Conservation (phyloP, 768 basidiomycete species). For the Psilocybe sp. region DNA sequence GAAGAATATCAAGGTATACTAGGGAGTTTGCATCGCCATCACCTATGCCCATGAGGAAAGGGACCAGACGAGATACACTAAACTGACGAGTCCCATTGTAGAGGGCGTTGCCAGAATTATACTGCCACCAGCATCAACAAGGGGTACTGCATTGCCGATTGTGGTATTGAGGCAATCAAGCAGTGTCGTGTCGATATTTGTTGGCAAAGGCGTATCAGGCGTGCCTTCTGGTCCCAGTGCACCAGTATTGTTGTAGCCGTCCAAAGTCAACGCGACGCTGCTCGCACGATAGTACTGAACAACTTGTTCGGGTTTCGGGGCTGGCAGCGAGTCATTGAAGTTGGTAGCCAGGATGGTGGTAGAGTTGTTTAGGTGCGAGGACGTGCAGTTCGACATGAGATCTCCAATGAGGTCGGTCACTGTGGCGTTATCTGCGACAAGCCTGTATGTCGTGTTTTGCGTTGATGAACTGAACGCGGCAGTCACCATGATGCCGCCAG, state of each 20-base stretch:
- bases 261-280: constrained; percentile 56
- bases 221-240: constrained; percentile 35
- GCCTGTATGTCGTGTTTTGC: constrained; percentile 38
- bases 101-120: constrained; percentile 17
- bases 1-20: not conserved
- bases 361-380: constrained; percentile 19
- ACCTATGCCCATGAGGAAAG: constrained; percentile 15
- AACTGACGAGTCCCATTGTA: constrained; percentile 15
- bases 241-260: constrained; percentile 67
- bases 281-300: constrained; percentile 72
- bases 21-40: not conserved
- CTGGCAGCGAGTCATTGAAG: constrained; percentile 28
- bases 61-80: constrained; percentile 20
- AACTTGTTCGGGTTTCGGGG: constrained; percentile 49
- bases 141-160: constrained; percentile 55
- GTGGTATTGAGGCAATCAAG: constrained; percentile 61
- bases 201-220: constrained; percentile 49
- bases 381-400: constrained; percentile 39
- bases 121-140: constrained; percentile 36
- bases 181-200: constrained; percentile 43
- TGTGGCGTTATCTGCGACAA: constrained; percentile 49
- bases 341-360: constrained; percentile 19
- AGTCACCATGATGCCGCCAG: constrained; percentile 45
- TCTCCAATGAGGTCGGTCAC: constrained; percentile 39
- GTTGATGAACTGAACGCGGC: constrained; percentile 36